phyloP scores from a whole-genome alignment of 495 filamentous ascomycete genomes.

The Talaromyces proteolyticus region DNA sequence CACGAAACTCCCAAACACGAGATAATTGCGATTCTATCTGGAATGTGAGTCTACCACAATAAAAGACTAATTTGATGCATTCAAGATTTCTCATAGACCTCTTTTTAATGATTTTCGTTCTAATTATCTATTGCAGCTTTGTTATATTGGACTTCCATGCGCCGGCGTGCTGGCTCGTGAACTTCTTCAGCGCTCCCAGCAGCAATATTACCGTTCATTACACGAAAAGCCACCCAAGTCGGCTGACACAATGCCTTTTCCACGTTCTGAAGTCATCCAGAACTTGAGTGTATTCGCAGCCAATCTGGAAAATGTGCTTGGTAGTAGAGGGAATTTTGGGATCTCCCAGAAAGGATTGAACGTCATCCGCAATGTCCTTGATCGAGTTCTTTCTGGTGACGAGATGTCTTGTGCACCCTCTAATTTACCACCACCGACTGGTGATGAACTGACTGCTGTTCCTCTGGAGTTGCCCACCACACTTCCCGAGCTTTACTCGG shows the following conservation, averaged over 20 bases:
- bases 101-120: not conserved
- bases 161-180: conserved; percentile 52
- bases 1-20: not conserved
- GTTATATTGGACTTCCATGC: conserved; percentile 40
- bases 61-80: not conserved
- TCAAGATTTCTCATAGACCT: not conserved
- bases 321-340: conserved; percentile 13
- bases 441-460: not conserved
- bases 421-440: not conserved
- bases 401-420: not conserved
- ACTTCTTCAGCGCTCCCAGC: conserved; percentile 24
- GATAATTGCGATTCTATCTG: not conserved
- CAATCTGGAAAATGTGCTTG: conserved; percentile 15
- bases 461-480: not conserved
- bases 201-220: not conserved
- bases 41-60: not conserved
- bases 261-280: conserved; percentile 50
- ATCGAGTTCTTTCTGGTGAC: conserved; percentile 16
- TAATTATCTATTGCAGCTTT: conserved; percentile 16
- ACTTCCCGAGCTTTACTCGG: not conserved
- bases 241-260: not conserved
- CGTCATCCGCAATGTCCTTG: conserved; percentile 17
- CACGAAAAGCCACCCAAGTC: not conserved
- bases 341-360: conserved; percentile 13
- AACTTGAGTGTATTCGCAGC: conserved; percentile 46